A percentile compares a stretch with the other conserved stretches of the same genome.
Conservation (phyloP, 2,329 filamentous ascomycete genomes). For the Blastomyces percursus region DNA sequence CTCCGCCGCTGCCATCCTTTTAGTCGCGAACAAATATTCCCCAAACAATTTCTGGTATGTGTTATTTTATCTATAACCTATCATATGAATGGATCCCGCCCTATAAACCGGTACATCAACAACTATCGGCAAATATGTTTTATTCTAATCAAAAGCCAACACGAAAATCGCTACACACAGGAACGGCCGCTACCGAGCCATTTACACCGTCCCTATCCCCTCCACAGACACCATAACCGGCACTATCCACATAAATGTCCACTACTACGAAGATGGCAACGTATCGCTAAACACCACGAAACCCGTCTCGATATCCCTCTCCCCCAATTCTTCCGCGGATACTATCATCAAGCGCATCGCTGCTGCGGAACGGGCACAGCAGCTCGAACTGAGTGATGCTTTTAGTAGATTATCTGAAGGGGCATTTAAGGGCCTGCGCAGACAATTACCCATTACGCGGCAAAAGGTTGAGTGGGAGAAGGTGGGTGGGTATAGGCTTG, state of each 20-base stretch:
- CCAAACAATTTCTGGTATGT: conserved; percentile 90
- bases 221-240: conserved; percentile 51
- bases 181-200: conserved; percentile 93
- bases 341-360: conserved; percentile 72
- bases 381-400: conserved; percentile 86
- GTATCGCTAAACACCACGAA: conserved; percentile 88
- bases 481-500: conserved; percentile 80
- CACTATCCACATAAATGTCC: conserved; percentile 82
- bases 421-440: conserved; percentile 82
- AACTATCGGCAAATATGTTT: background rate
- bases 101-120: background rate
- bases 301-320: conserved; percentile 51
- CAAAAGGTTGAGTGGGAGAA: conserved; percentile 99
- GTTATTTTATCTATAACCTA: background rate
- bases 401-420: conserved; percentile 85
- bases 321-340: conserved; percentile 52
- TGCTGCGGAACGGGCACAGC: conserved; percentile 75
- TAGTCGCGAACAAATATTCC: conserved; percentile 94
- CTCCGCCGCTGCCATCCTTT: conserved; percentile 63
- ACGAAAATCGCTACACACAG: conserved; percentile 32
- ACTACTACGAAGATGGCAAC: conserved; percentile 99
- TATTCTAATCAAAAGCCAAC: background rate
- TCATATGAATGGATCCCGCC: conserved; percentile 5
- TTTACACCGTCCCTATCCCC: conserved; percentile 67
- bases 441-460: conserved; percentile 88